Base-by-base conservation (phyloP, 192 early-diverging fungal species). In the Coemansia aciculifera region DNA sequence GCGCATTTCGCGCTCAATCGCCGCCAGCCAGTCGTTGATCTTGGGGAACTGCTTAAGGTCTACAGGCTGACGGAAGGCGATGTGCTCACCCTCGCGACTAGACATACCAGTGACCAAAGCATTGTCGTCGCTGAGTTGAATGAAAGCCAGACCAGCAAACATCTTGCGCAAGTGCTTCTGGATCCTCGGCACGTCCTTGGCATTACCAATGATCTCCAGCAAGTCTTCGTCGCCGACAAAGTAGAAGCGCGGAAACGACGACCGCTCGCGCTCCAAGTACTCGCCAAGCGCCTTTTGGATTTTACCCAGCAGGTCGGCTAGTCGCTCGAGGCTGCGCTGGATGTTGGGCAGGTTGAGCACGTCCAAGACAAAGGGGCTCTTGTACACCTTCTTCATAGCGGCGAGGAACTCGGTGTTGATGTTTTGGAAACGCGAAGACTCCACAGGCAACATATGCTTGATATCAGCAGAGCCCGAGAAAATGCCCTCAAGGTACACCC, bases 211-310 rank as follows among this genome's bases (percentile, higher is more conserved):
- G 64, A 99, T 97, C 85, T 99, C 97, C n/a, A 99, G 89, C 83
- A 99, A 72, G 84, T 99, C 98, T 81, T 99, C 98, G 73, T 99
- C 98, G 77, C 96, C 98, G 36, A 99, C 95, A 90, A 99, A 99
- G 87, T 99, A 99, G 87, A 99, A 99, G 11, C 98, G 92, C 36
- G 98, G 95, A 86, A 99, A 99, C 2, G 93, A 88, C 13, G 94
- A 88, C 59, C 98, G 91, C 79, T 99, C 95, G 59, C 94, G 88
- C 75, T 99, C 98, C 64, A 99, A 72, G 68, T 99, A 99, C 68
- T 99, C 97, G 78, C 98, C 98, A 24, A 99, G 87, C 17, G 98
- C 96, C 75, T 96, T 96, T 67, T 99, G 98, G 72, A 99, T 99
- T 75, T 96, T 97, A 64, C 86, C 84, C 36, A 99, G 84, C 46